Base-by-base conservation (phyloP, 163 green algal species). In the Chlorella variabilis region DNA sequence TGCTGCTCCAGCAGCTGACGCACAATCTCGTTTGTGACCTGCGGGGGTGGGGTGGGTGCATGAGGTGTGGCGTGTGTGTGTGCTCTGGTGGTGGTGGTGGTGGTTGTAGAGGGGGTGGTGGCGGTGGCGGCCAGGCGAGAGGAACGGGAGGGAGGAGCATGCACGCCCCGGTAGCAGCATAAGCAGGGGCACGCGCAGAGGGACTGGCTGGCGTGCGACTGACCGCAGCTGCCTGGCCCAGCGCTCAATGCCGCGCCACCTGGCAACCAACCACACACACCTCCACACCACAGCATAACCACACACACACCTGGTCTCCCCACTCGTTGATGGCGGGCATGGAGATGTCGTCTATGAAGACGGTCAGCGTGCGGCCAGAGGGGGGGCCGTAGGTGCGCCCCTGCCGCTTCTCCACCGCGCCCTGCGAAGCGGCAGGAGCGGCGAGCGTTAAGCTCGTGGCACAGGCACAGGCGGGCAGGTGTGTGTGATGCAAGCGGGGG, bases 301-400 rank as follows among this genome's bases (percentile, higher is more conserved):
- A n/a, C n/a, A 4, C n/a, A 48, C 63, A 6, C 59, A 91, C 91
- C 92, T 98, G 95, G 84, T 99, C 96, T 20, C 94, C 94, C 96
- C 96, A 99, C 77, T 98, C 91, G 83, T 99, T 99, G 89, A 97
- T 90, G 51, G 83, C 83, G 18, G 96, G 96, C 96, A 98, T 98
- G 77, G 83, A 93, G 67, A 98, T 90, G 89, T 99, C 96, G 71
- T 99, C 96, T 2, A 99, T 83, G 69, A 98, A 98, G 41, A 99
- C 78, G 56, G 87, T 93, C 91, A 98, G 95, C 56, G 86, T 85
- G 86, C 95, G 95, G 80, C 95, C 95, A 39, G 90, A 89, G 39
- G 94, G 92, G 23, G 96, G 96, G 17, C 95, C 95, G 80, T 92
- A 99, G 1, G 92, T 98, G 80, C 96, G 91, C 36, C 90, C 92